Percentiles rank a stretch among this genome's conserved stretches.
These are phyloP conservation scores for Thymus mandschuricus DNA, from an alignment of 257 asterid genomes.

Conservation along the genomic window DNA sequence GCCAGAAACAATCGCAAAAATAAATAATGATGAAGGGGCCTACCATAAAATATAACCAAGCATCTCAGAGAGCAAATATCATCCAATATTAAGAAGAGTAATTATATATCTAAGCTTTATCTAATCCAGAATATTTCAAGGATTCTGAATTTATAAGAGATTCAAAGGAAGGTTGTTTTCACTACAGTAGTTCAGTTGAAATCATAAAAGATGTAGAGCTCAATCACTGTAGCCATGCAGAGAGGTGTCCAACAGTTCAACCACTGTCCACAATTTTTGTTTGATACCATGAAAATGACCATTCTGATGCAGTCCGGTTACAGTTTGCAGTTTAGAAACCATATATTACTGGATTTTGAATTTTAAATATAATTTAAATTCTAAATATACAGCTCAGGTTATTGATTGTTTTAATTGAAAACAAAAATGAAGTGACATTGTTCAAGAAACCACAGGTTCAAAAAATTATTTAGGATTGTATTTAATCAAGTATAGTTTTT, in stretches of 20 bases:
- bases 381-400: no score
- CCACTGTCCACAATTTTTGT: not conserved
- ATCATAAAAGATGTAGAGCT: not conserved
- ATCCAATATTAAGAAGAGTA: constrained; percentile 4
- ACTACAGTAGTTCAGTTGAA: not conserved
- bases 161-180: not conserved
- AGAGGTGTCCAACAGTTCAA: no score
- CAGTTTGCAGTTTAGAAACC: not conserved
- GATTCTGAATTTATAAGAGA: constrained; percentile 1
- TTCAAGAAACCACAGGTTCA: no score
- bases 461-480: no score
- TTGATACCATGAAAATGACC: not conserved
- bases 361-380: no score
- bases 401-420: not conserved
- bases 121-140: not conserved
- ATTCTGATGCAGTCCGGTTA: not conserved
- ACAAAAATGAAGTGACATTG: not conserved
- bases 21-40: not conserved
- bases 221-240: no score
- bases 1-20: constrained; percentile 21
- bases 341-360: no score
- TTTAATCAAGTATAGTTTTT: no score
- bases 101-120: not conserved
- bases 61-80: not conserved
- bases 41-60: not conserved